These are phyloP conservation scores for Pichia sp. DNA, from an alignment of 1,139 yeast species.

Conservation along the genomic window DNA sequence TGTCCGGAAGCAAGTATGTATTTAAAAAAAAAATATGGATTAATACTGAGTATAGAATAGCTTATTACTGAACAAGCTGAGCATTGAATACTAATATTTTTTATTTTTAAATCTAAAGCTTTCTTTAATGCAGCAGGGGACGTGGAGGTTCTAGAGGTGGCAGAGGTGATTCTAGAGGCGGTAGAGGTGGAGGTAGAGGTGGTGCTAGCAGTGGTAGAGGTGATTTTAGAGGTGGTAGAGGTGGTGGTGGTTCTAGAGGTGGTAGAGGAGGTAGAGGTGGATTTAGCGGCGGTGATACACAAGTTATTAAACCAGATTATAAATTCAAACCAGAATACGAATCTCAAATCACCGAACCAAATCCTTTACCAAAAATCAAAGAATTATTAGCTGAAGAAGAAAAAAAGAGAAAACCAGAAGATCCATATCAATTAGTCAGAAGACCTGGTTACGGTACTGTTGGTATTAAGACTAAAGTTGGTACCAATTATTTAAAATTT, in stretches of 20 bases:
- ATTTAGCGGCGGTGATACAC: conserved; percentile 14
- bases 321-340: conserved; percentile 19
- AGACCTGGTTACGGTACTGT: conserved; percentile 22
- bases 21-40: too few species aligned
- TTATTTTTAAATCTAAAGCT: too few species aligned
- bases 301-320: conserved; percentile 18
- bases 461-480: conserved; percentile 22
- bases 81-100: too few species aligned
- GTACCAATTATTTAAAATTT: conserved; percentile 20
- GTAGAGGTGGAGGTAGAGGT: conserved; percentile 13
- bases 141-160: too few species aligned
- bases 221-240: conserved; percentile 13
- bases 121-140: too few species aligned
- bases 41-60: too few species aligned
- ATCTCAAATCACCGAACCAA: conserved; percentile 9
- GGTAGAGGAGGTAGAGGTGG: conserved; percentile 9
- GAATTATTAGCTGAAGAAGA: conserved; percentile 12
- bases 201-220: conserved; percentile 12
- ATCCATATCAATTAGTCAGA: conserved; percentile 13
- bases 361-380: conserved; percentile 15
- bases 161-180: conserved; percentile 7
- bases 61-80: too few species aligned
- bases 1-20: conserved; percentile 9
- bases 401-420: conserved; percentile 13
- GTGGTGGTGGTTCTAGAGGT: conserved; percentile 14